Base-by-base conservation (phyloP, 441 rosid species). In the Jatropha podagrica region DNA sequence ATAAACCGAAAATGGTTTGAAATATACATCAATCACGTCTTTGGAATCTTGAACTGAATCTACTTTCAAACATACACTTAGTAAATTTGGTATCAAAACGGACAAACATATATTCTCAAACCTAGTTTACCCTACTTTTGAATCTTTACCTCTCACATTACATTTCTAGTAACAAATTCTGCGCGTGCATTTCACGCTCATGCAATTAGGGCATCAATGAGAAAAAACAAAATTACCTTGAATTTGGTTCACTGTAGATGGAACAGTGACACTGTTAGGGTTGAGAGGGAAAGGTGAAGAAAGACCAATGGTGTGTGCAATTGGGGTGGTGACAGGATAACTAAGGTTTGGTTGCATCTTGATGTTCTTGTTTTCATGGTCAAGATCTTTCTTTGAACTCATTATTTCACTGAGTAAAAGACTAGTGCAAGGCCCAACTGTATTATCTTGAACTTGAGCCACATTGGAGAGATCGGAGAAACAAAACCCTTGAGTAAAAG, bases 351-450 rank as follows among this genome's bases (percentile, higher is more conserved):
- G 84, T 51, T 85, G 90, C 81, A 85, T 85, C 83, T 83, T 87
- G 81, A 79, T 17, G 42, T 4, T 80, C 75, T 76, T 87, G 68
- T 83, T 83, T 59, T 85, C 85, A 20, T 87, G 86, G 58, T 83
- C 80, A 67, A 63, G 58, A 61, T 81, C 86, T 76, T 80, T 88
- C 44, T 78, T 83, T 73, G 80, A 83, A 78, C 77, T 88, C 86
- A 87, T 74, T 52, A 88, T 91, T 81, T 93, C 98, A 77, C 86
- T 85, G n/a, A 91, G 84, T 70, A 91, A 66, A 51, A 91, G 90
- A 51, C 89, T 91, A 15, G 93, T 87, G 79, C 95, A 88, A 65
- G 94, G 93, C 9, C 88, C 98, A 9, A 83, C 78, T n/a, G 81
- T 41, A 17, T 74, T 82, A 49, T 88, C 87, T 60, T 81, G 83